Evolutionary conservation across 1,139 yeast genomes (phyloP), one percentile per base, ranked within the genome.

Genomic region (Pichia sp.): DNA sequence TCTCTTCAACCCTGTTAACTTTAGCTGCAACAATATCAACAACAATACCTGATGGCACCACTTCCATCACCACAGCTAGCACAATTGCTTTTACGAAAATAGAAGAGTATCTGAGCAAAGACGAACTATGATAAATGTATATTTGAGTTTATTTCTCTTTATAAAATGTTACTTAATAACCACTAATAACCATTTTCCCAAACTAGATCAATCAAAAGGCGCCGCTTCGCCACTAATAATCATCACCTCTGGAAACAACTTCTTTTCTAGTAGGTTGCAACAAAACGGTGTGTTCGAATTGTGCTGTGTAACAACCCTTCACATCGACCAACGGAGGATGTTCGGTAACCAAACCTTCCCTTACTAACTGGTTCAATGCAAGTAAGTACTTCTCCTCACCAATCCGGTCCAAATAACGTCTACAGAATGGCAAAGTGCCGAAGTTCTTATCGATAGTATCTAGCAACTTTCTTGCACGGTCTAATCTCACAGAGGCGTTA

Each of bases 371-470:
- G 72, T 87, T 90, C 70, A 93, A 79, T n/a, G 96, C 97, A 63
- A 88, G 76, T 59, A 92, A 76, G 67, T 93, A 92, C 72, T 90
- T 90, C 49, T 90, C 97, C 68, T 93, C 96, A 16, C 97, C 98
- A 5, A 88, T 67, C 62, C 95, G 79, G 68, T 95, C 99, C 68
- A 93, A 77, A 70, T 93, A 95, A 64, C 99, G 79, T 66, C 98
- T 85, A 74, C 99, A 93, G 82, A 93, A 93, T 6, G 99, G 99
- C 63, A 93, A 78, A 1, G 98, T 90, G 47, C 98, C 97, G 67
- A 93, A 93, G 64, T 87, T 82, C 57, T 79, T 77, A 68, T 90
- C 85, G 65, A 93, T 93, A 19, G 82, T 78, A 52, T 76, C 73
- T 59, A 89, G 73, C 61, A 93, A 76, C 45, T 78, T 74, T 68